phyloP scores from a whole-genome alignment of 2,329 filamentous ascomycete species.

The Pseudohalonectria lignicola region DNA sequence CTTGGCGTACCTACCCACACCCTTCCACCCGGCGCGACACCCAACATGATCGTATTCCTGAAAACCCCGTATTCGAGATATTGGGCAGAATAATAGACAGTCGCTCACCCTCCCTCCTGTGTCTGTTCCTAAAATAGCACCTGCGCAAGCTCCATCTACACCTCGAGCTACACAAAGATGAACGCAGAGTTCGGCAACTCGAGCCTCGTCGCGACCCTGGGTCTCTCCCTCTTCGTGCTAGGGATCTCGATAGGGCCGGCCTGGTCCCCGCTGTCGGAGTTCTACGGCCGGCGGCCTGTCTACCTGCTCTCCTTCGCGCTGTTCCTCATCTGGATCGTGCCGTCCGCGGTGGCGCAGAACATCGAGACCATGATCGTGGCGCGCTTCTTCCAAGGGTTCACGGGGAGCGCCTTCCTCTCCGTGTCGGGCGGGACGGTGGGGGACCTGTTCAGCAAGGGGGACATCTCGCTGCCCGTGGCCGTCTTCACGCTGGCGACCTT shows the following conservation, averaged over 20 bases:
- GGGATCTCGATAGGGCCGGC: slow-evolving; percentile 58
- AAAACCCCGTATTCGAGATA: no score
- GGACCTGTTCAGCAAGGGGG: slow-evolving; percentile 59
- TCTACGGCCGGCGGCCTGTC: slow-evolving; percentile 73
- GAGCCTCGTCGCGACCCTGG: slow-evolving; percentile 63
- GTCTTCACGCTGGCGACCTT: slow-evolving; percentile 61
- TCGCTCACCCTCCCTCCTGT: no score
- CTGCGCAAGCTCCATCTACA: slow-evolving; percentile 76
- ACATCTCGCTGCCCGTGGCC: slow-evolving; percentile 74
- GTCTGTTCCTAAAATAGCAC: no score
- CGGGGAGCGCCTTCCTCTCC: slow-evolving; percentile 56
- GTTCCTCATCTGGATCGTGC: slow-evolving; percentile 72
- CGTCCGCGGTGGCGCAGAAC: slow-evolving; percentile 70
- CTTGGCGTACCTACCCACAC: no score
- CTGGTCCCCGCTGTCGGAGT: slow-evolving; percentile 57
- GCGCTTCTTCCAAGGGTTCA: slow-evolving; percentile 67
- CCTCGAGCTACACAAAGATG: slow-evolving; percentile 69
- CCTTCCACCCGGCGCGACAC: no score
- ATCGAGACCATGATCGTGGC: slow-evolving; percentile 69
- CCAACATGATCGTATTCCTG: no score
- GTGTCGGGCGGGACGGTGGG: slow-evolving; percentile 81
- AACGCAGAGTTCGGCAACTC: slow-evolving; percentile 63
- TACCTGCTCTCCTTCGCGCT: slow-evolving; percentile 65
- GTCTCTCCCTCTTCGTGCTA: slow-evolving; percentile 72
- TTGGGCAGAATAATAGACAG: no score